phyloP scores from a whole-genome alignment of 2,329 filamentous ascomycete species.

The Berkeleyomyces basicola region DNA sequence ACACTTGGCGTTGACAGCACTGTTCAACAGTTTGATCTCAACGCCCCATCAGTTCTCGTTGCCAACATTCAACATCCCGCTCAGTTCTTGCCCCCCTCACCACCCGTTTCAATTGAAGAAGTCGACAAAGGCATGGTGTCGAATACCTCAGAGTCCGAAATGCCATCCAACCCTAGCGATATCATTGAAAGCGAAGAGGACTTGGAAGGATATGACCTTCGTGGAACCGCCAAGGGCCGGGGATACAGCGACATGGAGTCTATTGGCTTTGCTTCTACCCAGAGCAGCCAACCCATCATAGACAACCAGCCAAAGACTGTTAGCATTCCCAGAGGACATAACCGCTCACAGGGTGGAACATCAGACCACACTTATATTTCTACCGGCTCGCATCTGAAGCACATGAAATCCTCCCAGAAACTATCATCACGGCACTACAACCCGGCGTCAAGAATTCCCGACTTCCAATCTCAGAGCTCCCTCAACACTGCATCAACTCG shows the following conservation, averaged over 20 bases:
- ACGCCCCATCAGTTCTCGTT: conserved; percentile 63
- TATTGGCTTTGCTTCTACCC: conserved; percentile 43
- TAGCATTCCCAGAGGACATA: conserved; percentile 28
- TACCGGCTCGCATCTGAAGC: conserved; percentile 35
- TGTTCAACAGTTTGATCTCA: conserved; percentile 89
- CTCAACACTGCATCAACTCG: conserved; percentile 35
- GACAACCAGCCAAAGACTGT: not conserved
- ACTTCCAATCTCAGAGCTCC: conserved; percentile 2
- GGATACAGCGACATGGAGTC: conserved; percentile 5
- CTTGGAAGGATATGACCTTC: conserved; percentile 21
- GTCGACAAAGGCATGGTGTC: conserved; percentile 36
- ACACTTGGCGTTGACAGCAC: conserved; percentile 77
- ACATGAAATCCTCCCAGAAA: not conserved
- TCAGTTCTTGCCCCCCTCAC: conserved; percentile 60
- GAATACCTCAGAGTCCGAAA: conserved; percentile 34
- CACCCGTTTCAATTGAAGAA: conserved; percentile 64
- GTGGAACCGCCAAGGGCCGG: not conserved
- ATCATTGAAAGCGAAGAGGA: conserved; percentile 59
- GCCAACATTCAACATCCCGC: conserved; percentile 77
- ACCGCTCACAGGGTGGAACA: not conserved
- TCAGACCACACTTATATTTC: conserved; percentile 53
- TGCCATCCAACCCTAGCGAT: conserved; percentile 38
- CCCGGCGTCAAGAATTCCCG: not conserved
- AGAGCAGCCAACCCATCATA: conserved; percentile 27
- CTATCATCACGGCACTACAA: not conserved